Evolutionary conservation across 352 stramenopile genomes (phyloP).

Genomic region (Phytophthora crassamura): DNA sequence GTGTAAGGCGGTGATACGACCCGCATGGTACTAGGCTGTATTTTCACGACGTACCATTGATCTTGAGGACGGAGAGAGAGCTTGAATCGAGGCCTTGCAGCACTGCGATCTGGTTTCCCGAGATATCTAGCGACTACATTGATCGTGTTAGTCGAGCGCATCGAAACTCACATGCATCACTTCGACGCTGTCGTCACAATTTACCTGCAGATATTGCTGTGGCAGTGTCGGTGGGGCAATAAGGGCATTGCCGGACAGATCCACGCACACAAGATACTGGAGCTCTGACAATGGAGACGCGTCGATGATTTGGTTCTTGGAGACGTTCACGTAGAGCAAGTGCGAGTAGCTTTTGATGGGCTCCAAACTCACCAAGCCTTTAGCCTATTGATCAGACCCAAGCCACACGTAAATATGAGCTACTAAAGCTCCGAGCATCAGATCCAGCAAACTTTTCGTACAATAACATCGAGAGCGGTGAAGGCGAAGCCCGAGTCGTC

Average conservation of each 20-base stretch:
- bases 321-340: conserved; percentile 75
- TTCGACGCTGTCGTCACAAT: neutral
- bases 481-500: conserved; percentile 84
- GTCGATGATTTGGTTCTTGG: conserved; percentile 73
- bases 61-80: conserved; percentile 62
- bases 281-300: conserved; percentile 55
- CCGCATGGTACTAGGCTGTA: neutral
- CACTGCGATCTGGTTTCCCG: conserved; percentile 68
- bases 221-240: conserved; percentile 39
- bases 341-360: conserved; percentile 68
- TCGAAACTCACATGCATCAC: neutral
- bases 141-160: neutral
- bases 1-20: neutral
- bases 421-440: neutral
- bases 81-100: conserved; percentile 59
- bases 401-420: neutral
- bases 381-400: conserved; percentile 39
- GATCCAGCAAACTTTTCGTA: conserved; percentile 13
- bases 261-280: conserved; percentile 61
- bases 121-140: conserved; percentile 65
- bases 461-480: conserved; percentile 71
- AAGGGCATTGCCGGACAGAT: conserved; percentile 70
- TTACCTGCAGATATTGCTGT: conserved; percentile 70
- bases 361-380: conserved; percentile 59
- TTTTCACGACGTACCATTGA: conserved; percentile 47